phyloP scores from a whole-genome alignment of 441 rosid species.

The Biscutella laevigata region DNA sequence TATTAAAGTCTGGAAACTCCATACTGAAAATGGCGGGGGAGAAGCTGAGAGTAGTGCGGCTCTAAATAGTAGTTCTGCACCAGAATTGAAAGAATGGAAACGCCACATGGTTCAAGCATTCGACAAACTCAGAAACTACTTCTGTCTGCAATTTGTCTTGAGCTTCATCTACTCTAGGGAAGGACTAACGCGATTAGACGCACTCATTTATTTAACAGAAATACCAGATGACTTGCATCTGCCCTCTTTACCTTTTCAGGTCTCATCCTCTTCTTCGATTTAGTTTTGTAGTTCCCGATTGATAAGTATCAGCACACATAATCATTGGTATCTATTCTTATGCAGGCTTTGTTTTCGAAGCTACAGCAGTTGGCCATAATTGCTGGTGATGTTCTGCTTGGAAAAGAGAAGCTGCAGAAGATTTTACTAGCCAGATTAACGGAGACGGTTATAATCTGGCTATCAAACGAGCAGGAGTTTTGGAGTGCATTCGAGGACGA shows the following conservation, averaged over 20 bases:
- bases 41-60: conserved; percentile 35
- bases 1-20: conserved; percentile 51
- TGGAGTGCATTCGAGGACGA: conserved; percentile 88
- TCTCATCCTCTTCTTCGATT: conserved; percentile 11
- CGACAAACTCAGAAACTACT: conserved; percentile 84
- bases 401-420: conserved; percentile 88
- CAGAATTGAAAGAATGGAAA: conserved; percentile 82
- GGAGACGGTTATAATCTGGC: conserved; percentile 91
- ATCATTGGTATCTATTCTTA: conserved; percentile 16
- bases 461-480: conserved; percentile 85
- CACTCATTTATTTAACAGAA: conserved; percentile 63
- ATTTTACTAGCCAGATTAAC: conserved; percentile 85
- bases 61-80: conserved; percentile 33
- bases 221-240: conserved; percentile 60
- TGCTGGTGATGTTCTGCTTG: conserved; percentile 86
- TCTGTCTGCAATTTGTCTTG: conserved; percentile 89
- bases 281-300: not conserved
- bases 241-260: conserved; percentile 97
- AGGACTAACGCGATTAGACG: conserved; percentile 68
- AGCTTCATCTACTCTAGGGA: conserved; percentile 91
- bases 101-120: conserved; percentile 83
- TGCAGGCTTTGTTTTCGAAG: conserved; percentile 87
- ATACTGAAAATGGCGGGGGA: conserved; percentile 40
- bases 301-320: not conserved
- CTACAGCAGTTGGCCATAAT: conserved; percentile 88